Percentiles rank a stretch among this genome's conserved stretches.
Conservation (phyloP, 306 rosid species). For the Lotus japonicus region DNA sequence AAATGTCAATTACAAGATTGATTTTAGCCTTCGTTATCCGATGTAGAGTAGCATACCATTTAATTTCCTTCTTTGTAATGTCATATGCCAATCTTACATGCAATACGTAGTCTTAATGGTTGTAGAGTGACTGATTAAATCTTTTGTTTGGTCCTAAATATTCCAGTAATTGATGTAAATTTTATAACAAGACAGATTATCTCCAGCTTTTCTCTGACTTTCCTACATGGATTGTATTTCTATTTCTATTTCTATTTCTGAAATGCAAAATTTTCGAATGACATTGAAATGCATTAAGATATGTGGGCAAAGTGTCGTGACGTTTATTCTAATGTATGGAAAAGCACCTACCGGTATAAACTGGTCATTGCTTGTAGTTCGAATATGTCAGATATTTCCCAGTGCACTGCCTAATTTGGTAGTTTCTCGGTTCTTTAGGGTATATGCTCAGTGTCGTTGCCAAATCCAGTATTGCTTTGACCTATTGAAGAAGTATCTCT, state of each 20-base stretch:
- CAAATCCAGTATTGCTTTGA: conserved; percentile 95
- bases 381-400: conserved; percentile 95
- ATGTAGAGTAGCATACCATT: too few species aligned
- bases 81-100: too few species aligned
- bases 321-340: conserved; percentile 88
- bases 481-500: conserved; percentile 75
- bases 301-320: conserved; percentile 93
- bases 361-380: conserved; percentile 96
- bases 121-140: conserved; percentile 93
- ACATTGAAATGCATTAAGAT: conserved; percentile 86
- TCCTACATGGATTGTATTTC: conserved; percentile 21
- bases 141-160: conserved; percentile 82
- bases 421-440: conserved; percentile 91
- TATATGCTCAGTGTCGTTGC: conserved; percentile 90
- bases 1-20: too few species aligned
- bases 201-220: background rate
- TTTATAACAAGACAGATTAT: background rate
- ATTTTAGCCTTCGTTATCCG: too few species aligned
- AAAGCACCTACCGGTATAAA: conserved; percentile 49
- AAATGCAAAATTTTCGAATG: conserved; percentile 71
- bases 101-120: conserved; percentile 94
- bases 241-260: conserved; percentile 24
- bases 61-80: too few species aligned
- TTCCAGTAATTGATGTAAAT: conserved; percentile 56
- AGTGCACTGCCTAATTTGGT: conserved; percentile 95